Conservation (phyloP, 345 rosid species). For the Pistacia atlantica region DNA sequence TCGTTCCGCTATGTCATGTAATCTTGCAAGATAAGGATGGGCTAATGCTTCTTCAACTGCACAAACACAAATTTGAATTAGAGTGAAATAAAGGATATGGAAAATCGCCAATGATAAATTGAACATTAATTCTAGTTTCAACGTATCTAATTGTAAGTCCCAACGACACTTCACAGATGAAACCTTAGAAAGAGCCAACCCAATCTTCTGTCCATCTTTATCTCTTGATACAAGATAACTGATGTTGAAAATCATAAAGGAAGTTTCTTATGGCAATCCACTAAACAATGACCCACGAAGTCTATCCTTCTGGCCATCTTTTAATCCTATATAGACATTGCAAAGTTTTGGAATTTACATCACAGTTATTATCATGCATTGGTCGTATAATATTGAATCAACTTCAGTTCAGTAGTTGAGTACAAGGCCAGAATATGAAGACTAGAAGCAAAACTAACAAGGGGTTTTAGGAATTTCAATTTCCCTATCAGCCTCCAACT, state of each 20-base stretch:
- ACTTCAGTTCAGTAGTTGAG: neutral
- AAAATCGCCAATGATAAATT: neutral
- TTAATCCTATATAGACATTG: neutral
- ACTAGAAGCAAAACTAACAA: neutral
- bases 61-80: conserved; percentile 17
- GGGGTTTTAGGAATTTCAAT: neutral
- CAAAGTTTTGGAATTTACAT: neutral
- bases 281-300: neutral
- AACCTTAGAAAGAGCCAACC: neutral
- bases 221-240: neutral
- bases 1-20: conserved; percentile 92
- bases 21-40: conserved; percentile 80
- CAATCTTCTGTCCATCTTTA: no score
- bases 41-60: conserved; percentile 95
- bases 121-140: neutral
- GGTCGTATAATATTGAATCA: neutral
- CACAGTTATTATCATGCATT: no score
- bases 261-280: neutral
- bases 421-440: neutral
- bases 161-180: neutral
- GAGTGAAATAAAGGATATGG: neutral
- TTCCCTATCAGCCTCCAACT: neutral
- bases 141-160: neutral
- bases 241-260: neutral
- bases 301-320: neutral